phyloP scores from a whole-genome alignment of 1,139 yeast genomes.

The Geotrichum citri-aurantii region DNA sequence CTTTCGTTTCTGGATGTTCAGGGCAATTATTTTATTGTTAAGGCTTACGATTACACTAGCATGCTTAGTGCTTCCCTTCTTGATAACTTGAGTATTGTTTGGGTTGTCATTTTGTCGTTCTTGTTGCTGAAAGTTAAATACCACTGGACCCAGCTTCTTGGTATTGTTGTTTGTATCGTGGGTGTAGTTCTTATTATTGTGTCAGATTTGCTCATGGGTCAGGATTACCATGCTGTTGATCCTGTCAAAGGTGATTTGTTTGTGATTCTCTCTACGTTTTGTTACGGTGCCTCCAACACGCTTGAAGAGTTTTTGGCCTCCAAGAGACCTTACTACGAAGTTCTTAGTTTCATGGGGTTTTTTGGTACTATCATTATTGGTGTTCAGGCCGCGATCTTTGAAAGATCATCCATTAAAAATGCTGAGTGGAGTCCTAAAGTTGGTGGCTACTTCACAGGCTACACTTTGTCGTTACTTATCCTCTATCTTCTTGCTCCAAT shows the following conservation, averaged over 20 bases:
- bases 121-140: conserved; percentile 40
- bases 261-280: conserved; percentile 41
- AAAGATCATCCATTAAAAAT: conserved; percentile 34
- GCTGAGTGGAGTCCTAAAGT: conserved; percentile 39
- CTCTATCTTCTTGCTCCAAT: conserved; percentile 41
- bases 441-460: conserved; percentile 42
- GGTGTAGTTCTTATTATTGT: conserved; percentile 42
- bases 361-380: conserved; percentile 41
- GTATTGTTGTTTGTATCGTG: conserved; percentile 40
- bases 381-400: conserved; percentile 42
- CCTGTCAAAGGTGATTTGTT: conserved; percentile 42
- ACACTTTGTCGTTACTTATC: conserved; percentile 37
- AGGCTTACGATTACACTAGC: conserved; percentile 42
- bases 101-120: conserved; percentile 40
- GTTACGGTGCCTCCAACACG: conserved; percentile 42
- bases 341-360: conserved; percentile 40
- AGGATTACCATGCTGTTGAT: conserved; percentile 37
- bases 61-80: conserved; percentile 41
- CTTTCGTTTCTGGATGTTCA: conserved; percentile 35
- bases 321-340: conserved; percentile 43
- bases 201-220: conserved; percentile 39
- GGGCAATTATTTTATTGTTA: conserved; percentile 43
- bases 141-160: conserved; percentile 43
- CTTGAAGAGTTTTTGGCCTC: conserved; percentile 42
- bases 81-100: conserved; percentile 43